Conservation (phyloP, 2,329 filamentous ascomycete genomes). For the Trichoderma atrobrunneum region DNA sequence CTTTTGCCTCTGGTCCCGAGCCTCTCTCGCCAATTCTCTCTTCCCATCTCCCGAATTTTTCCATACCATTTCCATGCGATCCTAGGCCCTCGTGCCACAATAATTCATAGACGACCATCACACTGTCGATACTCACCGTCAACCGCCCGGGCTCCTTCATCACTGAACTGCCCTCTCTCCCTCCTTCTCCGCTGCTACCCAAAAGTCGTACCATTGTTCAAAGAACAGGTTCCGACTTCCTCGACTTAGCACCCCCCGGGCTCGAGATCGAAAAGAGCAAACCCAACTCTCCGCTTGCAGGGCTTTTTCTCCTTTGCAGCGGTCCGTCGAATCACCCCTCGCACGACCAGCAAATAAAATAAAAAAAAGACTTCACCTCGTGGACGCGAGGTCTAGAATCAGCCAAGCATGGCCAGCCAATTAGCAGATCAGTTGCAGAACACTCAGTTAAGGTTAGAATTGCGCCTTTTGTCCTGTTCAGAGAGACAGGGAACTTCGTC, state of each 20-base stretch:
- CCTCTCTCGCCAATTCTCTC: conserved; percentile 8
- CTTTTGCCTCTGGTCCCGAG: conserved; percentile 15
- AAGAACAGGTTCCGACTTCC: neutral
- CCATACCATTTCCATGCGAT: conserved; percentile 10
- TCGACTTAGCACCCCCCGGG: neutral
- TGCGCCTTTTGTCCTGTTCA: conserved; percentile 18
- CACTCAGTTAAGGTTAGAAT: conserved; percentile 41
- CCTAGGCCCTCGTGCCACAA: conserved; percentile 8
- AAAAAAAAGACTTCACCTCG: conserved; percentile 24
- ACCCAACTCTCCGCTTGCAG: conserved; percentile 16
- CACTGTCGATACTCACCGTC: neutral
- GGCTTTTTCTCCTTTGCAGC: conserved; percentile 22
- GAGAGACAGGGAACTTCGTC: neutral
- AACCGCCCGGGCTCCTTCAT: conserved; percentile 5
- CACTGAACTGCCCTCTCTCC: conserved; percentile 7
- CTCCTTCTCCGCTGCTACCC: conserved; percentile 8
- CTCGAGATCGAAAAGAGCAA: conserved; percentile 10
- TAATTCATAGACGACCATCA: conserved; percentile 12
- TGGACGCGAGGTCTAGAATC: conserved; percentile 30
- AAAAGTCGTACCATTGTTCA: conserved; percentile 10
- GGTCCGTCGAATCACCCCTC: conserved; percentile 15
- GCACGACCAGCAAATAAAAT: conserved; percentile 2
- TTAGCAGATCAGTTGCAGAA: conserved; percentile 45
- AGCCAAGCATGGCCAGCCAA: conserved; percentile 43
- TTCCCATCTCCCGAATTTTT: neutral